Evolutionary conservation across 2,329 filamentous ascomycete species (phyloP).

Genomic region (Alternaria longipes): DNA sequence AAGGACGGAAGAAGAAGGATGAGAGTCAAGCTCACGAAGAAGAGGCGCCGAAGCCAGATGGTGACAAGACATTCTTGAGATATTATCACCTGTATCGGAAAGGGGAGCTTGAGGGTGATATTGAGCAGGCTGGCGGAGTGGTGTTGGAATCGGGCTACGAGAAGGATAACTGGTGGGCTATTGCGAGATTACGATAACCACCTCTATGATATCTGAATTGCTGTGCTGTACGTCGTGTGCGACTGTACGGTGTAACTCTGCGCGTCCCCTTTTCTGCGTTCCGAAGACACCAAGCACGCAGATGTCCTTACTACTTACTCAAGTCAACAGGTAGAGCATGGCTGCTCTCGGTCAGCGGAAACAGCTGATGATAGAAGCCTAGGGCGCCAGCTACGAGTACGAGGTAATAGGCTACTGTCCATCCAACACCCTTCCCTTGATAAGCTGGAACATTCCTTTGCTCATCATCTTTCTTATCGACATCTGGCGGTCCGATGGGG

Average conservation of each 20-base stretch:
- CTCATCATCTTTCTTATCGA: constrained; percentile 47
- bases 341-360: constrained; percentile 73
- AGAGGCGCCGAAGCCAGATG: constrained; percentile 20
- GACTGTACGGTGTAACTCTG: neutral
- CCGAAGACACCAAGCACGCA: neutral
- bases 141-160: constrained; percentile 89
- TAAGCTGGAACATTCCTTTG: constrained; percentile 43
- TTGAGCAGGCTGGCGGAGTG: constrained; percentile 75
- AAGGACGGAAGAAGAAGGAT: constrained; percentile 21
- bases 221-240: neutral
- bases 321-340: constrained; percentile 57
- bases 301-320: constrained; percentile 2
- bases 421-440: constrained; percentile 57
- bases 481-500: constrained; percentile 49
- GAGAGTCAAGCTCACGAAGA: neutral
- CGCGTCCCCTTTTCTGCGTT: neutral
- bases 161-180: constrained; percentile 98
- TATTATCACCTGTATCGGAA: constrained; percentile 94
- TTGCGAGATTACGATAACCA: constrained; percentile 56
- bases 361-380: constrained; percentile 76
- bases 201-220: neutral
- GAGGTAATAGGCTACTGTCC: constrained; percentile 82
- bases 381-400: constrained; percentile 76
- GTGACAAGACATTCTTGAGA: constrained; percentile 75
- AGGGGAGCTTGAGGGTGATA: constrained; percentile 85